phyloP scores from a whole-genome alignment of 345 rosid genomes.

The Toxicodendron radicans region DNA sequence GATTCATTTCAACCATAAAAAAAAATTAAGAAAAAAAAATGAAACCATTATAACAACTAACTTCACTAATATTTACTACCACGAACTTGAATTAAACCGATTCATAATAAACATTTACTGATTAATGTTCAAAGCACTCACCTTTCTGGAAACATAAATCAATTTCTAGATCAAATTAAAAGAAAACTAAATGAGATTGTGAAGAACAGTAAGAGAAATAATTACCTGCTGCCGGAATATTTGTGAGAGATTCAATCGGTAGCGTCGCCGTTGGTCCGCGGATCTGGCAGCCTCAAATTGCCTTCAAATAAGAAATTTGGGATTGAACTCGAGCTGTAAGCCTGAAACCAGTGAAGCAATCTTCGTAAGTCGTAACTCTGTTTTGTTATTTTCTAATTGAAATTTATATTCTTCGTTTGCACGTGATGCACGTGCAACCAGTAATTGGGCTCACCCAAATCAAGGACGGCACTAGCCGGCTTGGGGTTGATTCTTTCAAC shows the following conservation, averaged over 20 bases:
- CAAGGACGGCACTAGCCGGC: too few species aligned
- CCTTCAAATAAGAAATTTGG: background rate
- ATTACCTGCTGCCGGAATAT: background rate
- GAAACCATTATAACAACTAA: too few species aligned
- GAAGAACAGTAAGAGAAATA: background rate
- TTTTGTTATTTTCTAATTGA: background rate
- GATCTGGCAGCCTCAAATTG: background rate
- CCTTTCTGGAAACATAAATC: background rate
- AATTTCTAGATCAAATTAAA: constrained; percentile 7
- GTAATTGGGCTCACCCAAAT: background rate
- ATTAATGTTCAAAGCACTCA: background rate
- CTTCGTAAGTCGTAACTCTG: too few species aligned
- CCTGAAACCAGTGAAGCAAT: background rate
- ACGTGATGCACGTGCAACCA: background rate
- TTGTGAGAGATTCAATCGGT: background rate
- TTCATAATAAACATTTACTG: background rate
- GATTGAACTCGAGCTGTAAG: background rate
- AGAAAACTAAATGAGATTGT: too few species aligned
- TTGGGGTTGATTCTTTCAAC: too few species aligned
- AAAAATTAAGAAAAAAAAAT: too few species aligned
- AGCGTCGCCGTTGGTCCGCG: background rate
- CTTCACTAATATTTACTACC: too few species aligned
- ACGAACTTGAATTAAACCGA: background rate
- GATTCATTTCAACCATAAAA: too few species aligned
- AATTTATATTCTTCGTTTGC: background rate